Evolutionary conservation across 2,329 filamentous ascomycete species (phyloP).

Genomic region (Apiospora marii): DNA sequence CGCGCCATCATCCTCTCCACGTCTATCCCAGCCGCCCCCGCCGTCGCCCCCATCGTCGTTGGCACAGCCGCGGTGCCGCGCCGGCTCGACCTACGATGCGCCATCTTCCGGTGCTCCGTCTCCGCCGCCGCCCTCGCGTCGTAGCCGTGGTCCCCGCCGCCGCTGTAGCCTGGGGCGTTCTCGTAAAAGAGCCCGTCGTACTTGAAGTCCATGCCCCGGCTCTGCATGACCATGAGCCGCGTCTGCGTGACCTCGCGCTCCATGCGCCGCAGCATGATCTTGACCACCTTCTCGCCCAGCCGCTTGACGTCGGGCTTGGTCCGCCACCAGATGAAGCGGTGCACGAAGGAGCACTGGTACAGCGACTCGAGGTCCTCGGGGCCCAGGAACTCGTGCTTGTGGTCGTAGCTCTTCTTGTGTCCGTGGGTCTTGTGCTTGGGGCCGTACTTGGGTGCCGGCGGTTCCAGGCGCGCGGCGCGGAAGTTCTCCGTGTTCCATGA

Average conservation of each 20-base stretch:
- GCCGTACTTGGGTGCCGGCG: background rate
- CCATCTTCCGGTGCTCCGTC: conserved; percentile 1
- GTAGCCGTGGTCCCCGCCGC: background rate
- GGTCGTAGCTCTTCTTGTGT: background rate
- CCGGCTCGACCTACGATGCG: conserved; percentile 1
- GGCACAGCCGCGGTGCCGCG: background rate
- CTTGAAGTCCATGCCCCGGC: conserved; percentile 25
- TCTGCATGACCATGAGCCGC: conserved; percentile 32
- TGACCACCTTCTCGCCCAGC: conserved; percentile 30
- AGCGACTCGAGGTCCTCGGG: conserved; percentile 27
- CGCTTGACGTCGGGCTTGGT: conserved; percentile 30
- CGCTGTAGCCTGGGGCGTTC: background rate
- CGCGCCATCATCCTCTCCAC: background rate
- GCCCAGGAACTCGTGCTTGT: conserved; percentile 17
- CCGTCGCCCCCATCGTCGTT: background rate
- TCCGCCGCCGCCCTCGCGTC: background rate
- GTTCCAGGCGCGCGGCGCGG: conserved; percentile 25
- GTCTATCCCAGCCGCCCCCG: background rate
- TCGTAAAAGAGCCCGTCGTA: conserved; percentile 16
- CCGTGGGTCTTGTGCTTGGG: background rate
- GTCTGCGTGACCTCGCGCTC: conserved; percentile 32
- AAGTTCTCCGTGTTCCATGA: conserved; percentile 30
- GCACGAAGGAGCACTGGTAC: conserved; percentile 32
- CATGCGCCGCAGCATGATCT: conserved; percentile 32
- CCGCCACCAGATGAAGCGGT: conserved; percentile 34